Base-by-base conservation (phyloP, 2,329 filamentous ascomycete genomes). In the Balansia obtecta region DNA sequence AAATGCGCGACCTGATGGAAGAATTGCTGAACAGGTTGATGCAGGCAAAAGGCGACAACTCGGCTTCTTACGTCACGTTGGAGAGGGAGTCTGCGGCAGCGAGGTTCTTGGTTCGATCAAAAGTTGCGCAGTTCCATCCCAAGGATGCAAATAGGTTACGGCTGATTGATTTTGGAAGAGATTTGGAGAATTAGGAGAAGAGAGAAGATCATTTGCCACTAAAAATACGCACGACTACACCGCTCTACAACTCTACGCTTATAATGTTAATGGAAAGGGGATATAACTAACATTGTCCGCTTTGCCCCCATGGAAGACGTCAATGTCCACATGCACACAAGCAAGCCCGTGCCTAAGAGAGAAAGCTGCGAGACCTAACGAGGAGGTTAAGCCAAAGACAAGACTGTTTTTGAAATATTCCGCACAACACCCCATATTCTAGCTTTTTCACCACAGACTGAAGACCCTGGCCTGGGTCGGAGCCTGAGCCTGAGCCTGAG, bases 111-210 rank as follows among this genome's bases (percentile, higher is more conserved):
- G 77, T 84, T 34, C 68, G 81, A 50, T 80, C 79, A 38, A 82
- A 82, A 58, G 80, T 82, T 40, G 82, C 82, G 3, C 75, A 80
- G 57, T 83, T 84, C 56, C 80, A 85, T 57, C 80, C 79, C 3
- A 76, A 71, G 54, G 80, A 85, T 64, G 79, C 81, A 13, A 76
- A 70, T 41, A 73, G 68, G 60, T 63, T 85, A 48, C 72, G 76
- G 46, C 63, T 85, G 45, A 65, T 85, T 45, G 80, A 84, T 61
- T 84, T 83, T 69, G 80, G 80, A 15, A 74, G 76, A 52, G 80
- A 83, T 55, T 60, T 84, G 54, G 79, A 82, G 46, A 73, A 51
- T 74, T 58, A 80, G 67, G 4, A n/a, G 27, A 16, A 3, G 13
- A 34, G 22, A 12, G 7, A 37, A 4, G 5, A 37, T 2, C 9